phyloP scores from a whole-genome alignment of 2,329 filamentous ascomycete genomes.

The Clonostachys rosea region DNA sequence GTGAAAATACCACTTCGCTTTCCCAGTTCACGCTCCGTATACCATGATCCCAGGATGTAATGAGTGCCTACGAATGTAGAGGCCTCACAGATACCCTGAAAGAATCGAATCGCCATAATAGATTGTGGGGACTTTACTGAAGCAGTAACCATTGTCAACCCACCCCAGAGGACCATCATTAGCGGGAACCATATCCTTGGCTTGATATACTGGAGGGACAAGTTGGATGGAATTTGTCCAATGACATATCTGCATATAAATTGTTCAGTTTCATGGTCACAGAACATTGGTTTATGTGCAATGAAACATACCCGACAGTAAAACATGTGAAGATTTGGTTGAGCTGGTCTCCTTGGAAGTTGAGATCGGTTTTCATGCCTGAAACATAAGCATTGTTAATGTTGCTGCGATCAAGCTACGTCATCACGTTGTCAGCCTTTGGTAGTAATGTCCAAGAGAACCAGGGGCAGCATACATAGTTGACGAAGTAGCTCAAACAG shows the following conservation, averaged over 20 bases:
- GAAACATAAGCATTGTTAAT: slow-evolving; percentile 20
- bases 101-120: slow-evolving; percentile 33
- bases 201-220: slow-evolving; percentile 57
- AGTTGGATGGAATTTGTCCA: slow-evolving; percentile 57
- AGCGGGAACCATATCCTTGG: slow-evolving; percentile 57
- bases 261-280: background rate
- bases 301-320: slow-evolving; percentile 54
- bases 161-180: slow-evolving; percentile 62
- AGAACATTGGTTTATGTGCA: too few species aligned
- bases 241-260: slow-evolving; percentile 30
- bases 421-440: background rate
- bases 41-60: slow-evolving; percentile 33
- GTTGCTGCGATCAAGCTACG: background rate
- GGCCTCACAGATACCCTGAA: slow-evolving; percentile 31
- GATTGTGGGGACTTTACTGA: slow-evolving; percentile 21
- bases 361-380: slow-evolving; percentile 25
- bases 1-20: slow-evolving; percentile 36
- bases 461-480: slow-evolving; percentile 34
- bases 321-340: slow-evolving; percentile 49
- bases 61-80: slow-evolving; percentile 26
- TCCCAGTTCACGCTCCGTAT: slow-evolving; percentile 32
- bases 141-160: slow-evolving; percentile 32
- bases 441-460: slow-evolving; percentile 1
- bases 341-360: slow-evolving; percentile 46
- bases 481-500: slow-evolving; percentile 52